Conservation (phyloP, 768 basidiomycete genomes). For the Solioccasus polychromus region DNA sequence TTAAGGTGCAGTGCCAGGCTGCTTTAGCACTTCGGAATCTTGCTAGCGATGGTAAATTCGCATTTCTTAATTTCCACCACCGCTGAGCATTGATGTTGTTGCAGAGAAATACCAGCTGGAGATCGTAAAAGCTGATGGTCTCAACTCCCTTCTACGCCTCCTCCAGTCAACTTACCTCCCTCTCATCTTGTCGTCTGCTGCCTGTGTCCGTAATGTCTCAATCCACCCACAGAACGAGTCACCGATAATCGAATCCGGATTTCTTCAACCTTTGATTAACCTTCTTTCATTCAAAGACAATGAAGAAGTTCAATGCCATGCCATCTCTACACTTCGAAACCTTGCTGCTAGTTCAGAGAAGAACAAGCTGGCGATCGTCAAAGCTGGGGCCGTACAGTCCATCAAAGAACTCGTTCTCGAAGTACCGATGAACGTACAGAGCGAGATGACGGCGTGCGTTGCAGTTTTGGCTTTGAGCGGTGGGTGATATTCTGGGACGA, state of each 20-base stretch:
- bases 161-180: slow-evolving; percentile 96
- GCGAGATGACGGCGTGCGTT: slow-evolving; percentile 99
- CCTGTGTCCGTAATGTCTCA: slow-evolving; percentile 98
- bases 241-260: slow-evolving; percentile 98
- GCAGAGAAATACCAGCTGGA: slow-evolving; percentile 98
- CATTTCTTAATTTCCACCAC: slow-evolving; percentile 18
- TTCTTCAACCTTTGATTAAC: slow-evolving; percentile 93
- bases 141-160: slow-evolving; percentile 88
- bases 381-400: slow-evolving; percentile 93
- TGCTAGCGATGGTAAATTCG: slow-evolving; percentile 81
- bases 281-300: slow-evolving; percentile 98
- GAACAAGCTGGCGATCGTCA: slow-evolving; percentile 97
- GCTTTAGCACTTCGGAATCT: slow-evolving; percentile 94
- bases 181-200: slow-evolving; percentile 95
- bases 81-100: background rate
- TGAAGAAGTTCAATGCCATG: slow-evolving; percentile 99
- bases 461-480: slow-evolving; percentile 95
- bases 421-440: slow-evolving; percentile 95
- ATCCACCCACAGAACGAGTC: slow-evolving; percentile 99
- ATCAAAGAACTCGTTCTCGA: slow-evolving; percentile 96
- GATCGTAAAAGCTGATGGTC: slow-evolving; percentile 93
- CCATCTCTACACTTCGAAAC: slow-evolving; percentile 95
- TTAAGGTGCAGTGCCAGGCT: slow-evolving; percentile 99
- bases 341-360: slow-evolving; percentile 96
- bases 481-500: slow-evolving; percentile 38